A percentile compares a stretch with the other conserved stretches of the same genome.
Conservation (phyloP, 1,139 yeast genomes). For the Kazachstania sp. region DNA sequence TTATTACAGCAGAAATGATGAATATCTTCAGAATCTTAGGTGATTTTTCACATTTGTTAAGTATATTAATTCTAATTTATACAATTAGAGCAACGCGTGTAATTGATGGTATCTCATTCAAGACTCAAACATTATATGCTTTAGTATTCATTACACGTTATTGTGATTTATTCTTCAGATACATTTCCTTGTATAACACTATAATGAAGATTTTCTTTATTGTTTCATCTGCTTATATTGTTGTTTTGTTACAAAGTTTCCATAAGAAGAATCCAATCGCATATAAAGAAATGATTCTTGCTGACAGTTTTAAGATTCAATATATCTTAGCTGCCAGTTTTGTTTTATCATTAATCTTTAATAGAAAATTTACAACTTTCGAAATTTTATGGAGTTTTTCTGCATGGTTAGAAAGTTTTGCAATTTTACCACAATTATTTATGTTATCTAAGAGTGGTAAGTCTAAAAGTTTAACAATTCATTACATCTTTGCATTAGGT, state of each 20-base stretch:
- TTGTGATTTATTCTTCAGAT: slow-evolving; percentile 52
- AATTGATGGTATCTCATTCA: slow-evolving; percentile 76
- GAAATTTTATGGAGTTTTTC: slow-evolving; percentile 74
- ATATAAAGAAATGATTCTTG: slow-evolving; percentile 44
- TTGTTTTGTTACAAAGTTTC: slow-evolving; percentile 52
- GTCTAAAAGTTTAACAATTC: slow-evolving; percentile 79
- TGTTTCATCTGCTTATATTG: slow-evolving; percentile 63
- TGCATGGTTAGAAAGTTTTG: slow-evolving; percentile 82
- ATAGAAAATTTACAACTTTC: slow-evolving; percentile 49
- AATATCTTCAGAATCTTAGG: slow-evolving; percentile 52
- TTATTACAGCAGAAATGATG: slow-evolving; percentile 9
- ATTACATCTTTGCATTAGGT: slow-evolving; percentile 90
- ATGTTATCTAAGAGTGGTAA: slow-evolving; percentile 85
- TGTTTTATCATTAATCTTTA: slow-evolving; percentile 55
- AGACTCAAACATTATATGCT: slow-evolving; percentile 75
- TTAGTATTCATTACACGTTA: slow-evolving; percentile 76
- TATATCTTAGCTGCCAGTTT: slow-evolving; percentile 61
- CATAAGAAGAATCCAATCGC: slow-evolving; percentile 42
- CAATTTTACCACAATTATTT: slow-evolving; percentile 85
- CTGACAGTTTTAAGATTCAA: slow-evolving; percentile 71
- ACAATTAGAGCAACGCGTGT: slow-evolving; percentile 60
- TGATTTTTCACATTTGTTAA: slow-evolving; percentile 75
- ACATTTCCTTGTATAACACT: slow-evolving; percentile 63
- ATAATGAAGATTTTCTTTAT: slow-evolving; percentile 77
- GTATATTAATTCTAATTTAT: slow-evolving; percentile 65